Evolutionary conservation across 306 rosid genomes (phyloP), one percentile per base, ranked within the genome.

Genomic region (Lathyrus oleraceus): DNA sequence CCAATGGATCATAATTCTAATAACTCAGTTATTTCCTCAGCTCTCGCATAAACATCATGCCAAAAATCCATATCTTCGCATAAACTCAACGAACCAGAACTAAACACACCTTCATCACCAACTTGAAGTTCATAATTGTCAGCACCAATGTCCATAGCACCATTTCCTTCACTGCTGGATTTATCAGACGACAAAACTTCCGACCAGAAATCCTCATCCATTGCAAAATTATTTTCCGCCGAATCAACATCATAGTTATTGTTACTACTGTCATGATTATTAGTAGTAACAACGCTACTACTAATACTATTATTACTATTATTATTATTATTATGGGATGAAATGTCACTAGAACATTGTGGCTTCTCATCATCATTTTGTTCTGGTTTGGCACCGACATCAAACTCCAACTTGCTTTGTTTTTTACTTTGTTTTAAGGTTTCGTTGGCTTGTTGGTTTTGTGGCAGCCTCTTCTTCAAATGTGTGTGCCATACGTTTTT

Each of bases 401-500:
- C 11, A 38, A 28, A 2, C 1, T 77, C 62, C 76, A 77, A 52
- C 40, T 71, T 65, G 10, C 61, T 30, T 62, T 68, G 63, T 65
- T 65, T 65, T 69, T 71, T 38, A 21, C 23, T 70, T 47, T 52
- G 62, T 80, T 74, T 72, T 61, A 58, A 27, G 30, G 56, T 56
- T 8, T 28, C 32, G 43, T 66, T 42, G 4, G 13, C 23, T 15
- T 73, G 59, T 30, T 74, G 61, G 69, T 73, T 4, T 47, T 80
- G 81, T 36, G 64, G 80, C 43, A 88, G 74, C 75, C 83, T 93
- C 81, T 88, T 93, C 77, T 93, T 93, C 79, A 93, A 74, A 62
- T 88, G 96, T 45, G 98, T 90, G 81, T 93, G 93, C 98, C 98
- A 93, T 10, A 93, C 96, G 60, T 93, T 93, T 74, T 93, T 93